Evolutionary conservation across 495 filamentous ascomycete genomes (phyloP), one percentile per base, ranked within the genome.

Genomic region (Aspergillus nidulans): DNA sequence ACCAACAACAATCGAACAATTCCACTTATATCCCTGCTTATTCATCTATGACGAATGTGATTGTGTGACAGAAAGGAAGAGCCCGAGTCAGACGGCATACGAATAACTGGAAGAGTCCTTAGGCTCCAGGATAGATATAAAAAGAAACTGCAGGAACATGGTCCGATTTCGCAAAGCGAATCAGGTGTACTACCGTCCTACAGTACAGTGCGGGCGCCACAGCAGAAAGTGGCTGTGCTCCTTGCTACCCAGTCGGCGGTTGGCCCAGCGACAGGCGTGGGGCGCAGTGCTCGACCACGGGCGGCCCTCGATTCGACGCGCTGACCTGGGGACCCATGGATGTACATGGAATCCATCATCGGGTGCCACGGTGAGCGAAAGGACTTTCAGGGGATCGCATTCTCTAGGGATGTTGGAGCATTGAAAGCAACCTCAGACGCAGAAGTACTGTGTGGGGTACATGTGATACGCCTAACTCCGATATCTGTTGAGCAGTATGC

Each of bases 181-280:
- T 39, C 47, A 49, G 23, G 16, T 19, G 46, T 1, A 21, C 43
- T 30, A 56, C 52, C 46, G 63, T 60, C 64, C 62, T 61, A 48
- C 12, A 21, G n/a, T n/a, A n/a, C n/a, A n/a, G n/a, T n/a, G n/a
- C n/a, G n/a, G n/a, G 30, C 30, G 30, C 30, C 30, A 34, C 30
- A 34, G 30, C 9, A 5, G 30, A 38, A 38, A 9, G 62, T 59
- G 58, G 58, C 58, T 56, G 61, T 58, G 64, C 43, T 41, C 26
- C 24, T 36, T 45, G 3, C 23, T 12, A 20, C 26, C 26, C 4
- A 32, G 44, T 30, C 57, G 56, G 15, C 25, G 49, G 70, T 73
- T 73, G 70, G 70, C 70, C 70, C 63, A 71, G 69, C 64, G 69
- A 73, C 44, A 21, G 34, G 15, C 39, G 18, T 57, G 49, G 49